Percentiles rank a stretch among this genome's conserved stretches.
These are phyloP conservation scores for Blastobotrys malaysiensis DNA, from an alignment of 1,139 yeast species.

Conservation along the genomic window DNA sequence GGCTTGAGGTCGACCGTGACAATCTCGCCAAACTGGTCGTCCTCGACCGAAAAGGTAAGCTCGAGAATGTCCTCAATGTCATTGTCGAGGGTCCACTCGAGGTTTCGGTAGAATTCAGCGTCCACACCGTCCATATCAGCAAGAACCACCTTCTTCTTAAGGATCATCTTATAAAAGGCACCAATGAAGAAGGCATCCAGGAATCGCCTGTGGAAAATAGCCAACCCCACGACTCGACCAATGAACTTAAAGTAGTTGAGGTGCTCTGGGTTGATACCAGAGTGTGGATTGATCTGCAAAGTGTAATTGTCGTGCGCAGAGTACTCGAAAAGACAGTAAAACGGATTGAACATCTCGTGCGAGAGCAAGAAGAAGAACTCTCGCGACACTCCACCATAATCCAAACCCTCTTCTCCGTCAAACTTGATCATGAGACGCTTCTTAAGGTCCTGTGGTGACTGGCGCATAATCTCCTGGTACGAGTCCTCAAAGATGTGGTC, in stretches of 20 bases:
- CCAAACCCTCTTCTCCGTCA: constrained; percentile 98
- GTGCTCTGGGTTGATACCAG: constrained; percentile 98
- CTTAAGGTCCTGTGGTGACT: constrained; percentile 95
- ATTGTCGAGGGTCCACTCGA: constrained; percentile 93
- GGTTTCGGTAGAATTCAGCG: constrained; percentile 88
- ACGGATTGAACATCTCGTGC: constrained; percentile 98
- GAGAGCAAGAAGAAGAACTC: constrained; percentile 94
- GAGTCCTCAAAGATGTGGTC: constrained; percentile 96
- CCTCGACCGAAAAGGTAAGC: constrained; percentile 90
- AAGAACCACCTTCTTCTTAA: constrained; percentile 85
- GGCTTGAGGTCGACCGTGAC: constrained; percentile 88
- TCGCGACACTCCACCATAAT: constrained; percentile 98
- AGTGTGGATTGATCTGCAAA: constrained; percentile 93
- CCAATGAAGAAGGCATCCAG: constrained; percentile 97
- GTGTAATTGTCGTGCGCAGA: constrained; percentile 98
- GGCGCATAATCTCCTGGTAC: constrained; percentile 97
- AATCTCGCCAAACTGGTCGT: constrained; percentile 91
- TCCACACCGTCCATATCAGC: constrained; percentile 99
- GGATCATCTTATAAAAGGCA: constrained; percentile 96
- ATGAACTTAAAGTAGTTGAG: constrained; percentile 95
- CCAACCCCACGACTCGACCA: constrained; percentile 96
- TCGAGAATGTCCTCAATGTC: constrained; percentile 85
- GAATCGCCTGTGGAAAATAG: constrained; percentile 96
- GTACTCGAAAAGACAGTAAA: constrained; percentile 93
- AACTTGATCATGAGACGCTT: constrained; percentile 96